These are phyloP conservation scores for Escovopsis sp. DNA, from an alignment of 2,329 filamentous ascomycete species.

Conservation along the genomic window DNA sequence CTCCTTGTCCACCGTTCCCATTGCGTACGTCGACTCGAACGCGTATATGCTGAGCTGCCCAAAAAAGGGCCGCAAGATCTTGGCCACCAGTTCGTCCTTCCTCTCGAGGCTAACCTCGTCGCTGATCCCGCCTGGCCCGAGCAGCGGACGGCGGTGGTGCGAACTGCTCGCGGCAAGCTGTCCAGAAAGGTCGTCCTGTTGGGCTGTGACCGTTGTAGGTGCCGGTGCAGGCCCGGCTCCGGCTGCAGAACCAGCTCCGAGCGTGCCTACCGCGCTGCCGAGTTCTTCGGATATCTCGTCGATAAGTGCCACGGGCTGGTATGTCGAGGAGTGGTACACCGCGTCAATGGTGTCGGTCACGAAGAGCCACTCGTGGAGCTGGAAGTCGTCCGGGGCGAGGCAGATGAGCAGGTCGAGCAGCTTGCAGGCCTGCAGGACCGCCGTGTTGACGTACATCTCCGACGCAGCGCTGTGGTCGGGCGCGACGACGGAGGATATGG, in stretches of 20 bases:
- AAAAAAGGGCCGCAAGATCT: conserved; percentile 76
- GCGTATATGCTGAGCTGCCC: conserved; percentile 81
- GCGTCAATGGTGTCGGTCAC: conserved; percentile 94
- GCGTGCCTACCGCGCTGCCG: conserved; percentile 23
- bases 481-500: conserved; percentile 58
- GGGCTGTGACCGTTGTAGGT: too few species aligned
- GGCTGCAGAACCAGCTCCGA: too few species aligned
- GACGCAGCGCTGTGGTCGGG: conserved; percentile 45
- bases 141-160: conserved; percentile 29
- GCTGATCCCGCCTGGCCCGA: conserved; percentile 36
- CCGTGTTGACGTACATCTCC: conserved; percentile 61
- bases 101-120: conserved; percentile 42
- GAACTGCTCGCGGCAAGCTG: conserved; percentile 18
- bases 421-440: conserved; percentile 83
- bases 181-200: conserved; percentile 22
- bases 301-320: conserved; percentile 58
- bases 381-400: conserved; percentile 84
- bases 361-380: conserved; percentile 96
- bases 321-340: conserved; percentile 61
- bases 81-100: conserved; percentile 55
- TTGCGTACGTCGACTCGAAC: conserved; percentile 85
- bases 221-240: too few species aligned
- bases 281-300: conserved; percentile 75
- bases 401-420: conserved; percentile 79
- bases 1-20: conserved; percentile 53